These are phyloP conservation scores for Boletus pseudopeckii DNA, from an alignment of 768 basidiomycete species.

Conservation along the genomic window DNA sequence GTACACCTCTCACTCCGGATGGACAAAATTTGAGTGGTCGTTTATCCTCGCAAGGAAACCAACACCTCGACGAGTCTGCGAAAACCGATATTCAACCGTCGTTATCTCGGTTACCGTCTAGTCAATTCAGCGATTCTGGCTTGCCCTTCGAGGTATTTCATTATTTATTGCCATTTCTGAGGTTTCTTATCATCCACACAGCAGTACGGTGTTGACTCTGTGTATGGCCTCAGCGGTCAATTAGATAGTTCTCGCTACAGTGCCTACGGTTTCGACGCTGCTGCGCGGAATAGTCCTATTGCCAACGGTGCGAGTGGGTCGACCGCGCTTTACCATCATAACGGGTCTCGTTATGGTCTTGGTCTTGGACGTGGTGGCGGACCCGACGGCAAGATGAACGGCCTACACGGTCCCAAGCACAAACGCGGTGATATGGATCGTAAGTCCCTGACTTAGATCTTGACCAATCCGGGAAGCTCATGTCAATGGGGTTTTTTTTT, in stretches of 20 bases:
- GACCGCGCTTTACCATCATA: conserved; percentile 74
- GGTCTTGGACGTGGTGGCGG: conserved; percentile 54
- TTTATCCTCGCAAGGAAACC: conserved; percentile 44
- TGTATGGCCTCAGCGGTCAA: conserved; percentile 44
- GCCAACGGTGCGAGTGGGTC: conserved; percentile 52
- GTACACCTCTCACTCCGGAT: conserved; percentile 61
- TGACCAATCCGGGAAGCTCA: background rate
- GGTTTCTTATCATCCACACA: conserved; percentile 20
- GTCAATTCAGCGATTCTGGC: conserved; percentile 54
- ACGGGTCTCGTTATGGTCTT: conserved; percentile 73
- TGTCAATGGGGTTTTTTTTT: background rate
- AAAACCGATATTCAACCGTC: conserved; percentile 67
- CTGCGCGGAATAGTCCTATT: conserved; percentile 35
- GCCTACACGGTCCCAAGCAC: conserved; percentile 89
- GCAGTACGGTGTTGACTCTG: conserved; percentile 58
- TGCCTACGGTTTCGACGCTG: conserved; percentile 54
- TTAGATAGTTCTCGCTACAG: conserved; percentile 54
- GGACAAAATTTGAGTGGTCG: conserved; percentile 60
- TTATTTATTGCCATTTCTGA: conserved; percentile 6
- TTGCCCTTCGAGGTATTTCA: conserved; percentile 54
- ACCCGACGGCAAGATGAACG: conserved; percentile 82
- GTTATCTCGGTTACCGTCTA: conserved; percentile 60
- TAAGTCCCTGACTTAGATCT: conserved; percentile 47
- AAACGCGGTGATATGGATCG: conserved; percentile 92
- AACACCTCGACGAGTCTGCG: conserved; percentile 48